phyloP scores from a whole-genome alignment of 1,139 yeast species.

The Magnusiomyces tetraspermus region DNA sequence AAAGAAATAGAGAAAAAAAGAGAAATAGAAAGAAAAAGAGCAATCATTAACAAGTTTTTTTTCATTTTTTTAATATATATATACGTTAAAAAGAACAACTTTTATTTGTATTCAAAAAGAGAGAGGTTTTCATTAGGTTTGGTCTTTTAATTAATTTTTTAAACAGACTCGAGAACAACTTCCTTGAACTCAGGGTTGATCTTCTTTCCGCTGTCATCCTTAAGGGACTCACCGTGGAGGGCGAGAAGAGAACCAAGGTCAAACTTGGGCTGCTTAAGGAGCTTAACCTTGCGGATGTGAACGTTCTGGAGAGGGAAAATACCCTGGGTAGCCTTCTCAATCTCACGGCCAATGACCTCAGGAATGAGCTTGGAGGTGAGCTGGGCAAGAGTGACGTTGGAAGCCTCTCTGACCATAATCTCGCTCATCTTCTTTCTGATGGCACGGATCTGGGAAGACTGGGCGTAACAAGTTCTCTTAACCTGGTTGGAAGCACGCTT shows the following conservation, averaged over 20 bases:
- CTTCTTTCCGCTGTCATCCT: conserved; percentile 86
- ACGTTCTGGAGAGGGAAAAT: conserved; percentile 87
- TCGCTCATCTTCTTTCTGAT: conserved; percentile 80
- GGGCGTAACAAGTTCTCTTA: conserved; percentile 87
- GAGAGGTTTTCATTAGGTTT: no score
- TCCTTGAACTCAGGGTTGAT: conserved; percentile 82
- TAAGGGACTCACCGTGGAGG: conserved; percentile 78
- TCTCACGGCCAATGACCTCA: conserved; percentile 86
- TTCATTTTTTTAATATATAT: no score
- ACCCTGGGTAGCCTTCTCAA: conserved; percentile 74
- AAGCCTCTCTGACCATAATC: conserved; percentile 77
- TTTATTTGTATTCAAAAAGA: no score
- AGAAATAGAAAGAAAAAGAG: no score
- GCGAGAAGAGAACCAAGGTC: conserved; percentile 82
- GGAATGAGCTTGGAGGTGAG: conserved; percentile 82
- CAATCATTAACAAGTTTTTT: no score
- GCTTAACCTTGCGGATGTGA: conserved; percentile 85
- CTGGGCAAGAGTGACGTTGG: conserved; percentile 77
- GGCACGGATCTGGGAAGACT: conserved; percentile 80
- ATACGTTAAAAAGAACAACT: no score
- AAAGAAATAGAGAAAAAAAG: no score
- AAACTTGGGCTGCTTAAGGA: conserved; percentile 85
- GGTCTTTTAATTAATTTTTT: conserved; percentile 25
- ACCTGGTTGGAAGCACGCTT: conserved; percentile 83
- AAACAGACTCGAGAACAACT: conserved; percentile 78